A percentile compares a stretch with the other conserved stretches of the same genome.
phyloP scores from a whole-genome alignment of 495 filamentous ascomycete genomes.

The Aspergillus biplanus region DNA sequence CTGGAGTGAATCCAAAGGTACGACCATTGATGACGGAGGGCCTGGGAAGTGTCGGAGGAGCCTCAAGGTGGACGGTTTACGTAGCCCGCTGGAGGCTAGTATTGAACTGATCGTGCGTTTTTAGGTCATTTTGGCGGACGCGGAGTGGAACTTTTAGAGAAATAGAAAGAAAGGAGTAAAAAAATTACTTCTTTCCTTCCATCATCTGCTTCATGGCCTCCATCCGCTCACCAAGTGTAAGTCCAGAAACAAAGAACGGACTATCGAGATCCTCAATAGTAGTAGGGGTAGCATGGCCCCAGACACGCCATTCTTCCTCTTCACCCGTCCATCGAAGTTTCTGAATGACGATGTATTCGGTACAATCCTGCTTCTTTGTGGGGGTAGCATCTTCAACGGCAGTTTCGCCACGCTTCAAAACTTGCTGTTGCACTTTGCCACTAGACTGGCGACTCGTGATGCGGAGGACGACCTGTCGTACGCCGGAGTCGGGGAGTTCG shows the following conservation, averaged over 20 bases:
- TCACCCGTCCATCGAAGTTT: constrained; percentile 57
- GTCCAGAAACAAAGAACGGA: constrained; percentile 39
- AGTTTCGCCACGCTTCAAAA: constrained; percentile 3
- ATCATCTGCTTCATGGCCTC: constrained; percentile 37
- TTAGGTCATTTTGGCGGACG: too few species aligned
- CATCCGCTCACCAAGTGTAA: constrained; percentile 38
- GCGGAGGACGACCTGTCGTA: constrained; percentile 74
- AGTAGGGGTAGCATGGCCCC: constrained; percentile 70
- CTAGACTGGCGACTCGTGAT: constrained; percentile 68
- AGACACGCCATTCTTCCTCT: constrained; percentile 71
- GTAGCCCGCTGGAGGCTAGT: too few species aligned
- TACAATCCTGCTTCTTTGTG: constrained; percentile 62
- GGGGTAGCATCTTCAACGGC: constrained; percentile 16
- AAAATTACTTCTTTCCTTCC: constrained; percentile 27
- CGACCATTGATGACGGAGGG: too few species aligned
- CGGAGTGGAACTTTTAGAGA: not conserved
- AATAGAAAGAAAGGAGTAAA: not conserved
- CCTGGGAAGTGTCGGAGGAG: too few species aligned
- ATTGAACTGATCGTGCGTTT: too few species aligned
- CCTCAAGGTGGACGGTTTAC: too few species aligned
- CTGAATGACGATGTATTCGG: constrained; percentile 83
- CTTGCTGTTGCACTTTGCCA: constrained; percentile 26
- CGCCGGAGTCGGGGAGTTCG: constrained; percentile 45
- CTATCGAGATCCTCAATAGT: constrained; percentile 50
- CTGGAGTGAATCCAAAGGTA: too few species aligned